Base-by-base conservation (phyloP, 1,284 basidiomycete species). In the Cerioporus squamosus region DNA sequence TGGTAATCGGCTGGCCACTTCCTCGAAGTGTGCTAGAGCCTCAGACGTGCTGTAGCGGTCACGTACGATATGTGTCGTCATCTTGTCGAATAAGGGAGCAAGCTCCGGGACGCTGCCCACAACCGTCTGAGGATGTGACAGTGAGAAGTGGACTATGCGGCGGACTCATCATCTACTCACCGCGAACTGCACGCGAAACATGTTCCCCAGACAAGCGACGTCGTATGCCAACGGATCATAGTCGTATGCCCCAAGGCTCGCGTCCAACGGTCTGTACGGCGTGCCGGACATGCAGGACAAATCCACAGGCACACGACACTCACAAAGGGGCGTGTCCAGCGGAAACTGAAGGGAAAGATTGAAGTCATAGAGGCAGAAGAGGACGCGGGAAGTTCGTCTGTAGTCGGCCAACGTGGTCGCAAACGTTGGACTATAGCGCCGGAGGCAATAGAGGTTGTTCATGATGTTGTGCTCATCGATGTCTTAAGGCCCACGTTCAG, bases 151-250 rank as follows among this genome's bases (percentile, higher is more conserved):
- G n/a, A n/a, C n/a, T 5, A 12, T 12, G 10, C 7, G n/a, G 8
- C 31, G 17, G 14, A 14, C 7, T 20, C 2, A 45, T 15, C 3
- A 18, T 2, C 8, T 15, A 33, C 52, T 45, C 17, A 55, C 58
- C 22, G 33, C 33, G 22, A 51, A 51, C 12, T 29, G 46, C 12
- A 17, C 15, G 36, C 44, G 12, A 8, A 44, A 60, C 36, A 55
- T 6, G 20, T 55, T 60, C 6, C 59, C 59, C 1, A 60, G 39
- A 31, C 51, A 56, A 4, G 20, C 59, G 36, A 60, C 55, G 18
- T 60, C 59, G 36, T 44, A 53, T 3, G 59, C 42, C 17, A 60
- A 60, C 2, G 59, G 54, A 26, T 60, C 46, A 24, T 60, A 60
- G 15, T 45, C 22, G 2, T 1, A 33, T 43, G 40, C 51, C 8